Evolutionary conservation across 2,329 filamentous ascomycete genomes (phyloP).

Genomic region (Nigrograna mackinnonii): DNA sequence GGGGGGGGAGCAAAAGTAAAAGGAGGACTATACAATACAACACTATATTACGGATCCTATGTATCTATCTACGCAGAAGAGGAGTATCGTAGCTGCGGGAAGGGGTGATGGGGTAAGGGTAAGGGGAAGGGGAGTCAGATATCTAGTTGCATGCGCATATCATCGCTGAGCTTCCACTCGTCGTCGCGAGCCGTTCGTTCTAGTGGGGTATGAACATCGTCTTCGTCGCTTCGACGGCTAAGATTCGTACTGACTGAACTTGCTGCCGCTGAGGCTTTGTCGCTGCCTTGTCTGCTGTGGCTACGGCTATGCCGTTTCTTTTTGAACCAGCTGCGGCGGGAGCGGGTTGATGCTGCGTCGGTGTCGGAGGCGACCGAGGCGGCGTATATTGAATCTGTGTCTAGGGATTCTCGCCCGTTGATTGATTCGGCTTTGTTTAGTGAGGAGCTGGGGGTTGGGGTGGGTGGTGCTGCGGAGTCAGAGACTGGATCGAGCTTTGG

Average conservation of each 20-base stretch:
- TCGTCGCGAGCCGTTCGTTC: slow-evolving; percentile 54
- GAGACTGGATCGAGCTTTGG: slow-evolving; percentile 35
- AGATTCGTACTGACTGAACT: slow-evolving; percentile 31
- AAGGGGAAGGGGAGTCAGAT: too few species aligned
- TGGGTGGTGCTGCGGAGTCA: slow-evolving; percentile 22
- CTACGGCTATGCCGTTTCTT: slow-evolving; percentile 30
- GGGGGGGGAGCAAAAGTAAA: too few species aligned
- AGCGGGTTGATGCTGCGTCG: slow-evolving; percentile 35
- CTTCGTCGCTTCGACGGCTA: slow-evolving; percentile 44
- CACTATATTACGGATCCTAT: not conserved
- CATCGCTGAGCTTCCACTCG: slow-evolving; percentile 81
- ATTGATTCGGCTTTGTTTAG: slow-evolving; percentile 26
- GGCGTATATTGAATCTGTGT: slow-evolving; percentile 21
- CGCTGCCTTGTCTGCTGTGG: slow-evolving; percentile 19
- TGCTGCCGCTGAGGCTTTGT: slow-evolving; percentile 31
- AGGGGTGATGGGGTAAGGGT: too few species aligned
- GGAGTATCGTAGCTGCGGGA: too few species aligned
- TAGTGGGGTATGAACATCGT: slow-evolving; percentile 55
- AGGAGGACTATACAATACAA: too few species aligned
- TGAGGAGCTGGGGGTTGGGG: slow-evolving; percentile 17
- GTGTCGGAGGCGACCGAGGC: slow-evolving; percentile 28
- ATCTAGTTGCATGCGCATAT: slow-evolving; percentile 81
- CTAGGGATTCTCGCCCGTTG: slow-evolving; percentile 19
- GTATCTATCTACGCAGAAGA: too few species aligned
- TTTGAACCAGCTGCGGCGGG: slow-evolving; percentile 41